Percentiles rank a stretch among this genome's conserved stretches.
These are phyloP conservation scores for Infundibulicybe gibba DNA, from an alignment of 768 basidiomycete genomes.

Conservation along the genomic window DNA sequence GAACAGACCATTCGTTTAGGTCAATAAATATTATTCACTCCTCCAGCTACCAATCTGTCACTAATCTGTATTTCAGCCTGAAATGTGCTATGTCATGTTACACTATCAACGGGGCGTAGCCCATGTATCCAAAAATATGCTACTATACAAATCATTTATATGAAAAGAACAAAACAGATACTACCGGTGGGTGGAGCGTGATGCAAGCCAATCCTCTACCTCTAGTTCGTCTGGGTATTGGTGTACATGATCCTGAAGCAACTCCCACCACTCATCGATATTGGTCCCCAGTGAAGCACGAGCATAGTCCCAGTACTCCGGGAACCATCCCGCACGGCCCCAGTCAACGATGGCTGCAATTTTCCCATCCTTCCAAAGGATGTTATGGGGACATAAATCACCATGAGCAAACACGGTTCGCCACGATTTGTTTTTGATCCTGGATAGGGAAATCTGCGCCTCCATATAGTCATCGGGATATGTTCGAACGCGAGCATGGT, in stretches of 20 bases:
- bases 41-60: too few relatives aligned
- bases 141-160: too few relatives aligned
- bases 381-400: constrained; percentile 17
- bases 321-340: constrained; percentile 22
- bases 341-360: constrained; percentile 23
- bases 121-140: too few relatives aligned
- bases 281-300: not conserved
- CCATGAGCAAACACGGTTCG: constrained; percentile 17
- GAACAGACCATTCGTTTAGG: constrained; percentile 2
- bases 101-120: too few relatives aligned
- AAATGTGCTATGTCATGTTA: too few relatives aligned
- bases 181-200: not conserved
- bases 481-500: not conserved
- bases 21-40: too few relatives aligned
- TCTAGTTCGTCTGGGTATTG: constrained; percentile 9
- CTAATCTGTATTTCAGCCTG: too few relatives aligned
- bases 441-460: not conserved
- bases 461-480: not conserved
- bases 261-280: constrained; percentile 1
- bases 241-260: constrained; percentile 1
- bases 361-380: constrained; percentile 17
- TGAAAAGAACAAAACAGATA: too few relatives aligned
- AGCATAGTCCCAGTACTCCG: constrained; percentile 19
- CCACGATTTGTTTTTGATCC: constrained; percentile 2
- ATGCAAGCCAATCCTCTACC: not conserved